A percentile compares a stretch with the other conserved stretches of the same genome.
Conservation (phyloP, 176 grass and related monocot species). For the Hyparrhenia diplandra region DNA sequence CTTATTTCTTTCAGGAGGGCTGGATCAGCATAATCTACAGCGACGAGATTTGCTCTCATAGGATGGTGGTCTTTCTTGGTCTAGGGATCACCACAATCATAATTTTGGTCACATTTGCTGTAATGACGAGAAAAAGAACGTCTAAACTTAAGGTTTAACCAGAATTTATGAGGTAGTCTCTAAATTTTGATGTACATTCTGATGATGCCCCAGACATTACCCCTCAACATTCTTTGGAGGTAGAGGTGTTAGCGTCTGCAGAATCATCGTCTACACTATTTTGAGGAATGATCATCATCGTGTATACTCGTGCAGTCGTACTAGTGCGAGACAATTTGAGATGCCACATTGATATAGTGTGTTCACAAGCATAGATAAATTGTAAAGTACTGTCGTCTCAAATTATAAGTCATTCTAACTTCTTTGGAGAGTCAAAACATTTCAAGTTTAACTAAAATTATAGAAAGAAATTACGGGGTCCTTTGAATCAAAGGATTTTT, state of each 20-base stretch:
- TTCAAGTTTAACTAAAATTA: too few relatives aligned
- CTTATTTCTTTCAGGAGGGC: slow-evolving; percentile 44
- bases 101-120: slow-evolving; percentile 38
- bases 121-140: slow-evolving; percentile 64
- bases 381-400: too few relatives aligned
- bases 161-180: slow-evolving; percentile 9
- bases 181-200: slow-evolving; percentile 47
- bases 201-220: slow-evolving; percentile 16
- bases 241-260: slow-evolving; percentile 10
- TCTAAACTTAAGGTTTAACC: slow-evolving; percentile 83
- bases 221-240: not conserved
- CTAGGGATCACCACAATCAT: slow-evolving; percentile 5
- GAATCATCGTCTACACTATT: too few relatives aligned
- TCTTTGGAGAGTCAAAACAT: too few relatives aligned
- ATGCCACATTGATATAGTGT: too few relatives aligned
- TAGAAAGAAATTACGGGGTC: too few relatives aligned
- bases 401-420: too few relatives aligned
- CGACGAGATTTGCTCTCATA: slow-evolving; percentile 37
- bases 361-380: too few relatives aligned
- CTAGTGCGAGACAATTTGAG: too few relatives aligned
- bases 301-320: not conserved
- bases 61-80: slow-evolving; percentile 37
- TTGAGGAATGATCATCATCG: too few relatives aligned
- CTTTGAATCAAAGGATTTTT: too few relatives aligned
- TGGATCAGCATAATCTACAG: slow-evolving; percentile 27